Base-by-base conservation (phyloP, 2,329 filamentous ascomycete species). In the Xylaria sp. region DNA sequence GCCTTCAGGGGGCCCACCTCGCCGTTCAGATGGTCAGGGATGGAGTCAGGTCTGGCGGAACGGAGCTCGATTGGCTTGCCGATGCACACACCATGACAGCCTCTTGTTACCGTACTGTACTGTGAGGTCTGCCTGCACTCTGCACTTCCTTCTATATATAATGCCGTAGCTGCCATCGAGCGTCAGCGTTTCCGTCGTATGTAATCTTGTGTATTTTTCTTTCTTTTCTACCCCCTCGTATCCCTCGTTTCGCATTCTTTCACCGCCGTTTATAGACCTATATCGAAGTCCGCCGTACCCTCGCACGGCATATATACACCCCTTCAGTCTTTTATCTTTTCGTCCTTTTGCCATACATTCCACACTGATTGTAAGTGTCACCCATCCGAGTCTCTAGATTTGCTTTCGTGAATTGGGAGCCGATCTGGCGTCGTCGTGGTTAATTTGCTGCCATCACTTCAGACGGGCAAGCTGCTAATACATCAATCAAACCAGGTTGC, bases 11-110 rank as follows among this genome's bases (percentile, higher is more conserved):
- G 55, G 52, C 15, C 63, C 63, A 65, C 63, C 33, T 31, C 38
- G 43, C 48, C 52, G 37, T 59, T 52, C 38, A 57, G 43, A 55
- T 49, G 52, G 53, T 54, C 63, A 63, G 49, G 49, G 52, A 54
- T 48, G 49, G 56, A 63, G 54, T 60, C 60, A 63, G 54, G 58
- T 64, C 41, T 56, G 54, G 57, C 57, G 57, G 63, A 52, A 53
- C 54, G 27, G 49, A 40, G 48, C 57, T 63, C 48, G 10, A 64
- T 64, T 64, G 64, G 63, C 21, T 48, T 60, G 35, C 44, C 29
- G 29, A 27, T 29, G 35, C 33, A 48, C 52, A 43, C 47, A 27
- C 53, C 60, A 63, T 51, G 57, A 54, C 53, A 61, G 59, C 64
- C 58, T 64, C 55, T 62, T 46, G 54, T 57, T 46, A 15, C 37